Conservation (phyloP, 73 alveolate genomes). For the Paramecium pentaurelia region DNA sequence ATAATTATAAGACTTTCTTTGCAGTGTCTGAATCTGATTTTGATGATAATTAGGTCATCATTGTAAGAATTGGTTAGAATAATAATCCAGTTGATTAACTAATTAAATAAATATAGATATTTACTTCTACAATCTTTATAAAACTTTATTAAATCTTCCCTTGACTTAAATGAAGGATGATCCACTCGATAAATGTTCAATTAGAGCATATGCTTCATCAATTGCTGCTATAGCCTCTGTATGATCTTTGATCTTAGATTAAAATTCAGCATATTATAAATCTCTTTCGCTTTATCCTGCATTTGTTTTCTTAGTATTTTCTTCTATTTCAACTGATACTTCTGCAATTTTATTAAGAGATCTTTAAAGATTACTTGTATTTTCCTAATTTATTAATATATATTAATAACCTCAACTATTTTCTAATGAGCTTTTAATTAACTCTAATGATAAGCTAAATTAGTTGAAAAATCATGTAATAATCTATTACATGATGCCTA, state of each 20-base stretch:
- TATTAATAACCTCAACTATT: neutral
- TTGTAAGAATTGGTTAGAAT: neutral
- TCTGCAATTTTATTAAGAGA: constrained; percentile 28
- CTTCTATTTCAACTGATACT: constrained; percentile 30
- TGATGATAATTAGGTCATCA: constrained; percentile 36
- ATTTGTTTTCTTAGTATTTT: constrained; percentile 10
- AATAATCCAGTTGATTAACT: constrained; percentile 26
- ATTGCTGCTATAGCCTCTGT: constrained; percentile 7
- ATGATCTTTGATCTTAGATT: constrained; percentile 5
- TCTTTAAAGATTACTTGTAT: constrained; percentile 7
- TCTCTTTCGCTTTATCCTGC: constrained; percentile 44
- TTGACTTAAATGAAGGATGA: constrained; percentile 10
- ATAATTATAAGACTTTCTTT: neutral
- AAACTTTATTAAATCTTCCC: constrained; percentile 41
- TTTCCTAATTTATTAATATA: neutral
- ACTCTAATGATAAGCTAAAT: constrained; percentile 30
- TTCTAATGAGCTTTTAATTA: constrained; percentile 19
- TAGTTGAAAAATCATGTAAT: constrained; percentile 22
- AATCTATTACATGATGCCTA: constrained; percentile 27
- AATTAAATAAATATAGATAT: too few relatives aligned
- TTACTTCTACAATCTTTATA: constrained; percentile 10
- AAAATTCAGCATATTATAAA: constrained; percentile 27
- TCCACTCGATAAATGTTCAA: constrained; percentile 32
- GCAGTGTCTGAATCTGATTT: constrained; percentile 13
- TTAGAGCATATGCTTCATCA: constrained; percentile 38